phyloP scores from a whole-genome alignment of 106 monocot species.

The Phalaenopsis aphrodite region DNA sequence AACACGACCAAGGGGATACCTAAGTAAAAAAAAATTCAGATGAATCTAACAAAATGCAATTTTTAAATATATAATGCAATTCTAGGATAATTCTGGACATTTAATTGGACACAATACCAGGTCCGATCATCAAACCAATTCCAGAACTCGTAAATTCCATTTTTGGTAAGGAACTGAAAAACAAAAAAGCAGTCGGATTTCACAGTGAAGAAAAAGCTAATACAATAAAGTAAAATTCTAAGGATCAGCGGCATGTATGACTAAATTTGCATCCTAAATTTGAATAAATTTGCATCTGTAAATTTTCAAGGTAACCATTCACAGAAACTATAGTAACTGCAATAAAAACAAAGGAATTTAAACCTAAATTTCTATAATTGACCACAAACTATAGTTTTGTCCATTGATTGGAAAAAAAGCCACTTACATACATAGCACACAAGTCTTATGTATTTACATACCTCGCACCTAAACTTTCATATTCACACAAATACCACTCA shows the following conservation, averaged over 20 bases:
- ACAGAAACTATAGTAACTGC: not conserved
- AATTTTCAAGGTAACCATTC: not conserved
- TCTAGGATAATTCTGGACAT: not conserved
- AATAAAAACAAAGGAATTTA: not conserved
- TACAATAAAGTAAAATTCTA: not conserved
- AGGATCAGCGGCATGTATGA: not conserved
- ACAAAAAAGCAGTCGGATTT: constrained; percentile 7
- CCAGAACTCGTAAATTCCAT: constrained; percentile 99
- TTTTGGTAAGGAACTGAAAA: constrained; percentile 89
- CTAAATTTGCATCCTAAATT: not conserved
- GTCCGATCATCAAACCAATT: constrained; percentile 99
- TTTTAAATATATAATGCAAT: not conserved
- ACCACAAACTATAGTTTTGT: not conserved
- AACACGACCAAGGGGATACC: constrained; percentile 99
- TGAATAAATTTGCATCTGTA: not conserved
- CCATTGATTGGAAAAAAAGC: too few relatives aligned
- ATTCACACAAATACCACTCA: too few relatives aligned
- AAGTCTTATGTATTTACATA: too few relatives aligned
- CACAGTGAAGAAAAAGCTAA: not conserved
- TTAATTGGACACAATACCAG: constrained; percentile 39
- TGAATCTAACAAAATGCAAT: not conserved
- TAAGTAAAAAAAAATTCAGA: constrained; percentile 14
- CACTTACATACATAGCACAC: too few relatives aligned
- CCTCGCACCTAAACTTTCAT: too few relatives aligned
- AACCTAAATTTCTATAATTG: not conserved